Percentiles rank a stretch among this genome's conserved stretches.
Conservation (phyloP, 2,329 filamentous ascomycete species). For the Beauveria scarabaeidicola region DNA sequence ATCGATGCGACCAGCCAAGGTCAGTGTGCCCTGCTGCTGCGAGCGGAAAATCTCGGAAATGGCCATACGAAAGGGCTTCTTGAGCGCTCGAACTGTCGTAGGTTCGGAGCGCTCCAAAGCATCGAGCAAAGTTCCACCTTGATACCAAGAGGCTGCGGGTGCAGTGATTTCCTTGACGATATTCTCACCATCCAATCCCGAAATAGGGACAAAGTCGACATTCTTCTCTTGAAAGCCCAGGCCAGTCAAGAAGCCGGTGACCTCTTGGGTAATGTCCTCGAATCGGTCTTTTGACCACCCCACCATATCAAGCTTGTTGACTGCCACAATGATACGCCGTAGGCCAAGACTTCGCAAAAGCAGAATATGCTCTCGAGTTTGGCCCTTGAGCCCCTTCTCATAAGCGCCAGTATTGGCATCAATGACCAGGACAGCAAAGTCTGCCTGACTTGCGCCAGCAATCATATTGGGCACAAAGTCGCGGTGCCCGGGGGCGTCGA, state of each 20-base stretch:
- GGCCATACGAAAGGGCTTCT: slow-evolving; percentile 75
- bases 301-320: slow-evolving; percentile 92
- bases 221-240: slow-evolving; percentile 78
- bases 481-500: slow-evolving; percentile 88
- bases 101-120: slow-evolving; percentile 80
- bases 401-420: slow-evolving; percentile 87
- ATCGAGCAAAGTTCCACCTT: slow-evolving; percentile 67
- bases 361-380: slow-evolving; percentile 89
- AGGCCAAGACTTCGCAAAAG: slow-evolving; percentile 87
- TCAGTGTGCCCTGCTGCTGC: slow-evolving; percentile 68
- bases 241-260: slow-evolving; percentile 70
- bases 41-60: slow-evolving; percentile 83
- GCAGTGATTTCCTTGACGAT: slow-evolving; percentile 54
- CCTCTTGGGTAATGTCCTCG: slow-evolving; percentile 74
- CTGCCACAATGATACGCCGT: slow-evolving; percentile 75
- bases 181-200: slow-evolving; percentile 83
- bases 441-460: slow-evolving; percentile 87
- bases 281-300: slow-evolving; percentile 77
- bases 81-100: slow-evolving; percentile 53
- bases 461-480: slow-evolving; percentile 99
- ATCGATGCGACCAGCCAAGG: slow-evolving; percentile 78
- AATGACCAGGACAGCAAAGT: slow-evolving; percentile 90
- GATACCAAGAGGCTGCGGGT: slow-evolving; percentile 65
- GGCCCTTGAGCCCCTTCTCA: slow-evolving; percentile 84
- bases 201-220: slow-evolving; percentile 80